These are phyloP conservation scores for Tolypocladium sp. DNA, from an alignment of 2,329 filamentous ascomycete genomes.

Conservation along the genomic window DNA sequence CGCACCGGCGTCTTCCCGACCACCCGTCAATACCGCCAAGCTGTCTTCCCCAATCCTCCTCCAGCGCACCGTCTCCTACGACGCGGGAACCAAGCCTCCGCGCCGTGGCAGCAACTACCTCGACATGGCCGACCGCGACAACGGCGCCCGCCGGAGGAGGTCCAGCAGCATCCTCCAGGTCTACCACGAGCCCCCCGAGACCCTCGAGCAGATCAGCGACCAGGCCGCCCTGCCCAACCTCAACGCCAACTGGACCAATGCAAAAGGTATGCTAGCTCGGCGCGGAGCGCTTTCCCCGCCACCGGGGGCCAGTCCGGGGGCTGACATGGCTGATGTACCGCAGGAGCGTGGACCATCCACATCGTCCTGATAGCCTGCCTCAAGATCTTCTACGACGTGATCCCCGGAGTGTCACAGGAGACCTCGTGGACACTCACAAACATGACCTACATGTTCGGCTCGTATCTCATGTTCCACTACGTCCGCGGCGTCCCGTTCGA, in stretches of 20 bases:
- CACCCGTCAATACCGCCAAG: slow-evolving; percentile 70
- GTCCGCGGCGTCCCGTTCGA: slow-evolving; percentile 97
- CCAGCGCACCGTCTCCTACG: slow-evolving; percentile 84
- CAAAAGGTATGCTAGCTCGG: slow-evolving; percentile 69
- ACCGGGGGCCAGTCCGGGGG: not conserved
- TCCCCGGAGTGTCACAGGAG: slow-evolving; percentile 93
- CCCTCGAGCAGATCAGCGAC: slow-evolving; percentile 94
- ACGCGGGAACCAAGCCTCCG: slow-evolving; percentile 65
- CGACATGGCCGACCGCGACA: slow-evolving; percentile 51
- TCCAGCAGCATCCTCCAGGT: slow-evolving; percentile 90
- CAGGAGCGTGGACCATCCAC: slow-evolving; percentile 97
- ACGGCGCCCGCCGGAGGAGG: slow-evolving; percentile 72
- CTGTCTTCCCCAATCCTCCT: slow-evolving; percentile 86
- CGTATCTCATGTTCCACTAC: slow-evolving; percentile 99
- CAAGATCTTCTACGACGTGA: slow-evolving; percentile 95
- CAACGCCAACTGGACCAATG: slow-evolving; percentile 98
- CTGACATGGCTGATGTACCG: not conserved
- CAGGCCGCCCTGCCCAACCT: slow-evolving; percentile 90
- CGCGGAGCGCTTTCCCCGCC: slow-evolving; percentile 1
- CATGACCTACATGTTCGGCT: slow-evolving; percentile 97
- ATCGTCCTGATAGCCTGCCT: slow-evolving; percentile 82
- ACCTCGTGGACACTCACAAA: slow-evolving; percentile 98
- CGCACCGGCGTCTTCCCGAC: slow-evolving; percentile 1
- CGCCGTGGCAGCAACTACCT: slow-evolving; percentile 51
- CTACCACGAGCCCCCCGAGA: slow-evolving; percentile 94